Conservation (phyloP, 345 rosid species). For the Cardamine occulta region DNA sequence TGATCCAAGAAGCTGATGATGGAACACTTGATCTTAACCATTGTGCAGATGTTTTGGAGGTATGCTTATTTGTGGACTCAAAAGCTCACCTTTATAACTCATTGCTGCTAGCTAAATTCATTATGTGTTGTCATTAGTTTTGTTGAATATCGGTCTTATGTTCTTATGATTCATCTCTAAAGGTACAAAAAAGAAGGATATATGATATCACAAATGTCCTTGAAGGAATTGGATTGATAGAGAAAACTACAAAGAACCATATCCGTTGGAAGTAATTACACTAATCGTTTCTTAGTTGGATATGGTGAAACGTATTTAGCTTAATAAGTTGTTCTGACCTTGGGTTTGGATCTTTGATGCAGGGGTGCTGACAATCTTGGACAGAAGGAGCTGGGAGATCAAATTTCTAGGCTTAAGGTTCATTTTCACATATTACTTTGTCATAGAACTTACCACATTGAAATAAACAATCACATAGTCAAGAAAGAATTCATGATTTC, state of each 20-base stretch:
- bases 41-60: slow-evolving; percentile 75
- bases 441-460: slow-evolving; percentile 15
- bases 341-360: slow-evolving; percentile 36
- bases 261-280: slow-evolving; percentile 72
- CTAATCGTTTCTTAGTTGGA: neutral
- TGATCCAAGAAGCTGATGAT: slow-evolving; percentile 72
- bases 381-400: slow-evolving; percentile 51
- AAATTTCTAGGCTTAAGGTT: slow-evolving; percentile 60
- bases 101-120: slow-evolving; percentile 5
- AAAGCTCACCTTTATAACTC: neutral
- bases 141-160: slow-evolving; percentile 26
- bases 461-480: slow-evolving; percentile 20
- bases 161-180: slow-evolving; percentile 28
- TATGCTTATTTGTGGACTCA: slow-evolving; percentile 29
- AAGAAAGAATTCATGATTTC: neutral
- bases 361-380: slow-evolving; percentile 63
- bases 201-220: slow-evolving; percentile 88
- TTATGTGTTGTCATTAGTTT: slow-evolving; percentile 9
- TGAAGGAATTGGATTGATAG: slow-evolving; percentile 80
- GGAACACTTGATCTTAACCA: slow-evolving; percentile 77
- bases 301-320: neutral
- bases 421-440: slow-evolving; percentile 10
- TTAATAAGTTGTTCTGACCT: slow-evolving; percentile 34
- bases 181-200: slow-evolving; percentile 92
- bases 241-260: slow-evolving; percentile 83